Conservation (phyloP, 306 rosid species). For the Trichosanthes cucumerina region DNA sequence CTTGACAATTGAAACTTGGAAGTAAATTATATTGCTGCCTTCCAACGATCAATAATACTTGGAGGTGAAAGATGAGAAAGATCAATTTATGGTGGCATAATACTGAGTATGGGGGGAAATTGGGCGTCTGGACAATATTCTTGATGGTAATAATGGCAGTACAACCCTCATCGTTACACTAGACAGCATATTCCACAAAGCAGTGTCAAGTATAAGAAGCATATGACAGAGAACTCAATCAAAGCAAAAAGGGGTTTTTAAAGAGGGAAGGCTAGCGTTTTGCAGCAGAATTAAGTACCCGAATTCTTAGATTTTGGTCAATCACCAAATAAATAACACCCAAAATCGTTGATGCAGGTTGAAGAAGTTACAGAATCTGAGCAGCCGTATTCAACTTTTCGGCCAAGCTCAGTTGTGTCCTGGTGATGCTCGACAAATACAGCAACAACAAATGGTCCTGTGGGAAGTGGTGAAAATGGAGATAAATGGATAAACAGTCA, state of each 20-base stretch:
- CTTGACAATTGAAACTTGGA: background rate
- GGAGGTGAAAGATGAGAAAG: background rate
- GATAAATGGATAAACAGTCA: background rate
- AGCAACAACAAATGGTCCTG: slow-evolving; percentile 83
- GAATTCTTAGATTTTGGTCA: background rate
- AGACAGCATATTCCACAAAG: slow-evolving; percentile 2
- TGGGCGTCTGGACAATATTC: background rate
- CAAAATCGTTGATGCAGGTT: background rate
- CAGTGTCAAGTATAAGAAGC: background rate
- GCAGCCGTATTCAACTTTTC: slow-evolving; percentile 96
- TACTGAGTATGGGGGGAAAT: background rate
- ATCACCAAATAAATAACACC: slow-evolving; percentile 4
- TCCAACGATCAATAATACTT: background rate
- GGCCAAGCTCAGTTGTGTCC: slow-evolving; percentile 77
- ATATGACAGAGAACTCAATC: background rate
- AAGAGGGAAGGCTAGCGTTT: background rate
- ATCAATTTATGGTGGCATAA: background rate
- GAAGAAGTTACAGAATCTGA: slow-evolving; percentile 51
- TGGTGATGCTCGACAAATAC: slow-evolving; percentile 79
- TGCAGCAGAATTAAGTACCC: background rate
- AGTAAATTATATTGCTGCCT: background rate
- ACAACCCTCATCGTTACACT: background rate
- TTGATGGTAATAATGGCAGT: slow-evolving; percentile 1
- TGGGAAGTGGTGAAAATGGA: background rate
- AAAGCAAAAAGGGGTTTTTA: background rate